Evolutionary conservation across 2,329 filamentous ascomycete genomes (phyloP).

Genomic region (Clonostachys rhizophaga): DNA sequence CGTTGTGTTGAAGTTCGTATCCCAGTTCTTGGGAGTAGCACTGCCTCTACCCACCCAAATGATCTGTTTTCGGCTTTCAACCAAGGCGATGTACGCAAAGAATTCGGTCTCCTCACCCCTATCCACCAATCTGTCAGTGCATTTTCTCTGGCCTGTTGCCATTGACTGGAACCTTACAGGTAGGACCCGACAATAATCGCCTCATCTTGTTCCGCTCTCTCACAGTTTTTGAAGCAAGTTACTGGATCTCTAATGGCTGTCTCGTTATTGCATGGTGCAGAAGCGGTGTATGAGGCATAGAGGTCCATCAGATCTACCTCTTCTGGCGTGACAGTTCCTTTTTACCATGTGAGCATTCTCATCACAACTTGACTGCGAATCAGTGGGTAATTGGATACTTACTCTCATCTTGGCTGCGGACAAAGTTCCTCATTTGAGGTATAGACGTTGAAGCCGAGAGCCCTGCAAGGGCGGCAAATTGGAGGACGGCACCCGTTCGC

Average conservation of each 20-base stretch:
- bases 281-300: constrained; percentile 45
- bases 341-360: not conserved
- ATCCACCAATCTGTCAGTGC: not conserved
- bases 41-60: constrained; percentile 58
- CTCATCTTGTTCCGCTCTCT: constrained; percentile 32
- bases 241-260: constrained; percentile 28
- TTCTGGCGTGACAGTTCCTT: constrained; percentile 13
- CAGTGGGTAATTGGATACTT: too few species aligned
- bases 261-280: constrained; percentile 47
- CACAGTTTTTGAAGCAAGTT: constrained; percentile 38
- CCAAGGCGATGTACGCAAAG: constrained; percentile 45
- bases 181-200: constrained; percentile 36
- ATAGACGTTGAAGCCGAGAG: too few species aligned
- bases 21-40: constrained; percentile 53
- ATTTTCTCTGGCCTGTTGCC: not conserved
- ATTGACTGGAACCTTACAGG: constrained; percentile 17
- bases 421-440: too few species aligned
- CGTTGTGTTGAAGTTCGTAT: constrained; percentile 40
- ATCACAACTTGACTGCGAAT: too few species aligned
- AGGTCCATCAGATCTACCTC: constrained; percentile 35
- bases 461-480: too few species aligned
- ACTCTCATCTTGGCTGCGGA: too few species aligned
- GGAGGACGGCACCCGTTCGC: too few species aligned
- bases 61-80: constrained; percentile 43
- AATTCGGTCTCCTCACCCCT: constrained; percentile 37